Conservation (phyloP, 768 basidiomycete genomes). For the Favolaschia claudopus region DNA sequence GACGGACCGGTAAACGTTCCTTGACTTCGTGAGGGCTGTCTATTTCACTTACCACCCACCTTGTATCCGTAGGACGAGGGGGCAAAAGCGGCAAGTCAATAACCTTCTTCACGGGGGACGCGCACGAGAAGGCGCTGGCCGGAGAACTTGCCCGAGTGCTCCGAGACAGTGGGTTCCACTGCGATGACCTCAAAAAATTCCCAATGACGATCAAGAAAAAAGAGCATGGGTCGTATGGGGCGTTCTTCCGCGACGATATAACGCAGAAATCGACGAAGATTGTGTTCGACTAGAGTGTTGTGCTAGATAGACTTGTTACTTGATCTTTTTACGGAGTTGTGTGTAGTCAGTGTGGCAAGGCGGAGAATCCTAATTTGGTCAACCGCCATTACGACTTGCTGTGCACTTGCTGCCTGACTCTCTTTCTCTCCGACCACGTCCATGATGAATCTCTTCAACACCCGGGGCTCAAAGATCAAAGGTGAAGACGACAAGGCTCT, state of each 20-base stretch:
- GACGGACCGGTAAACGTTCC: constrained; percentile 73
- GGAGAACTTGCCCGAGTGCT: constrained; percentile 94
- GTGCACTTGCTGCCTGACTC: constrained; percentile 3
- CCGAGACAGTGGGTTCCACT: constrained; percentile 84
- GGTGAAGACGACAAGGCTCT: constrained; percentile 76
- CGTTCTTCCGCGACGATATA: constrained; percentile 79
- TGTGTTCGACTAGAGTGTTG: constrained; percentile 57
- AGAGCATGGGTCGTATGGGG: constrained; percentile 89
- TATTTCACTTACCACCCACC: constrained; percentile 34
- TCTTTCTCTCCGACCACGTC: constrained; percentile 31
- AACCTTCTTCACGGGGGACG: constrained; percentile 96
- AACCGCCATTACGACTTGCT: no score
- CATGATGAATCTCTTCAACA: constrained; percentile 86
- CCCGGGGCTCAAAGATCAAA: no score
- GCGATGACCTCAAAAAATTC: constrained; percentile 82
- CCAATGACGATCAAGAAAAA: constrained; percentile 98
- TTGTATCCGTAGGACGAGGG: constrained; percentile 71
- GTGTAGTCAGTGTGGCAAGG: not conserved
- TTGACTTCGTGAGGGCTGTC: constrained; percentile 10
- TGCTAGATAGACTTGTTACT: not conserved
- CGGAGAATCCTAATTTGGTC: no score
- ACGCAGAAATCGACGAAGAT: constrained; percentile 77
- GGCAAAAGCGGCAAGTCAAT: constrained; percentile 90
- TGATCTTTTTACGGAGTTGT: not conserved
- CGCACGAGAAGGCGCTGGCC: constrained; percentile 84